Evolutionary conservation across 805 yeast genomes (phyloP), one percentile per base, ranked within the genome.

Genomic region (Yarrowia phangngaensis): DNA sequence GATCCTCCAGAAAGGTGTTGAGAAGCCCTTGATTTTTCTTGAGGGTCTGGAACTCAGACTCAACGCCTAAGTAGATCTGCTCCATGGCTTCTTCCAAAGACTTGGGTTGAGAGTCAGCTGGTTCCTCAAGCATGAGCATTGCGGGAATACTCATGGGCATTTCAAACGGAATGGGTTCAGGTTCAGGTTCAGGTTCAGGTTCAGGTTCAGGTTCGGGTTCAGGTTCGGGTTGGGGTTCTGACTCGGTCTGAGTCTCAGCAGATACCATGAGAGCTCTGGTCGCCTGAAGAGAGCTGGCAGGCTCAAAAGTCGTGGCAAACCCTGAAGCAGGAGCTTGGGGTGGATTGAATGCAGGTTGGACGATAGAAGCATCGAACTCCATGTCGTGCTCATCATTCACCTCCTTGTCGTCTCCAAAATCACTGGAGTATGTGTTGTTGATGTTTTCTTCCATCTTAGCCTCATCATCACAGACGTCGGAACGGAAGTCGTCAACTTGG

Each of bases 381-480:
- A n/a, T 22, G 13, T 41, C 48, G 6, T 29, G 35, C 20, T 40
- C 46, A 7, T 28, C 47, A 2, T 20, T 34, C 8, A n/a, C 33
- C 6, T 40, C 34, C 9, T 20, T 13, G 13, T 40, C 47, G 8
- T 20, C 47, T 9, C 15, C 34, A 12, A 13, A 15, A 9, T 8
- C 34, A 14, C 20, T 9, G 9, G 9, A 9, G 9, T 24, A 9
- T 9, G 9, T 12, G 11, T 24, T 9, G 27, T 19, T 13, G n/a
- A 7, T 9, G 23, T 38, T 16, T 28, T 26, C 29, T 12, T 15
- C 23, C 8, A 12, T 8, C 9, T 27, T 15, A 13, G 4, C 17
- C 27, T 24, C 20, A 14, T 38, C 32, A 30, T n/a, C 13, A 20
- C 13, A 0, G 78, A 78, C 7, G 87, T n/a, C n/a, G n/a, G n/a